These are phyloP conservation scores for Populus ilicifolia DNA, from an alignment of 345 rosid genomes.

Conservation along the genomic window DNA sequence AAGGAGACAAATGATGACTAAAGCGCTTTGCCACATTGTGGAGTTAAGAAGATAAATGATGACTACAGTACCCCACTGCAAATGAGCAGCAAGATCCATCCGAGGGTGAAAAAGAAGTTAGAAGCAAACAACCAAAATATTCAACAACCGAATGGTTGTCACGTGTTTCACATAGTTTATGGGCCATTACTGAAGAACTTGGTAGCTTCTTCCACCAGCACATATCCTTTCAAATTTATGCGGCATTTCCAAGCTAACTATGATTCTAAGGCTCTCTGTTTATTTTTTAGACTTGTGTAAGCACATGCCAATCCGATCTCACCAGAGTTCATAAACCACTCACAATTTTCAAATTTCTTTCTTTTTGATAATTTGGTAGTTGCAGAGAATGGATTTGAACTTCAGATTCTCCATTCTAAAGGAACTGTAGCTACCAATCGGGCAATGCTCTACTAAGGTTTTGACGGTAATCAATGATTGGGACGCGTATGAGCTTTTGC, in stretches of 20 bases:
- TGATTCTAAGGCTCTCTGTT: background rate
- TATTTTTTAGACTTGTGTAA: background rate
- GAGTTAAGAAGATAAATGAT: background rate
- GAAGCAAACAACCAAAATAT: background rate
- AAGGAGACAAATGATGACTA: background rate
- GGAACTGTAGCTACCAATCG: background rate
- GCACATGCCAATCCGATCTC: background rate
- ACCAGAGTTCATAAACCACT: background rate
- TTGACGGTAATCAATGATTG: background rate
- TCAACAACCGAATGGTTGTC: background rate
- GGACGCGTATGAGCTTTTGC: background rate
- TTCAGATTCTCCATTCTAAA: background rate
- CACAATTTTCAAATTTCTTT: background rate
- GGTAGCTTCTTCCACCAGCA: background rate
- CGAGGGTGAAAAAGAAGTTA: background rate
- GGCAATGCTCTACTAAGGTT: background rate
- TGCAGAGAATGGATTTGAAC: background rate
- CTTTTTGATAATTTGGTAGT: background rate
- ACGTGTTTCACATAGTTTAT: background rate
- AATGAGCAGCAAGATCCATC: background rate
- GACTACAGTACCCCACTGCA: background rate
- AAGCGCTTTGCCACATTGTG: background rate
- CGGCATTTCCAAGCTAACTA: background rate
- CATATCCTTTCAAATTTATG: background rate
- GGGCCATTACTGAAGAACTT: background rate